Percentiles rank a stretch among this genome's conserved stretches.
Evolutionary conservation across 805 yeast species (phyloP).

Genomic region (Yarrowia sp.): DNA sequence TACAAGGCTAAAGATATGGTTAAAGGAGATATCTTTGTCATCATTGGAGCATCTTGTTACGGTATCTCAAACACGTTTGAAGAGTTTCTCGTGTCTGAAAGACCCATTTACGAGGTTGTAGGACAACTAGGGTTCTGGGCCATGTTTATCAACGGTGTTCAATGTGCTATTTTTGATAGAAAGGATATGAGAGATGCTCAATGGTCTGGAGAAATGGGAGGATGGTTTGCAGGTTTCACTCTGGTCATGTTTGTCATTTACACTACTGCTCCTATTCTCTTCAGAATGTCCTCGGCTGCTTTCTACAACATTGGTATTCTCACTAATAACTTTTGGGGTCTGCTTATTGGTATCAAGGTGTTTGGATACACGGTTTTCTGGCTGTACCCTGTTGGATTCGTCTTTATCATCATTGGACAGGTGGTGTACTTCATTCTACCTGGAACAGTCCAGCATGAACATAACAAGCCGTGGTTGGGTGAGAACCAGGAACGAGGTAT

Average conservation of each 20-base stretch:
- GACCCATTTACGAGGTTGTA: constrained; percentile 46
- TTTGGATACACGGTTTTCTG: constrained; percentile 47
- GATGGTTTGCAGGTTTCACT: constrained; percentile 47
- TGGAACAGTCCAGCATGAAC: constrained; percentile 41
- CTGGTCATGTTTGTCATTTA: constrained; percentile 43
- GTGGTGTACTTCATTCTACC: constrained; percentile 43
- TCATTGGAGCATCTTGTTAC: constrained; percentile 47
- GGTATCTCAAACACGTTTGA: constrained; percentile 47
- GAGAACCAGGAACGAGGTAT: constrained; percentile 35
- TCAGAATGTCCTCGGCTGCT: constrained; percentile 49
- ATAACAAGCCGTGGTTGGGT: constrained; percentile 46
- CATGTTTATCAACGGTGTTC: constrained; percentile 45
- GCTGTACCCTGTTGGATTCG: constrained; percentile 50
- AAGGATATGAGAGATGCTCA: constrained; percentile 39
- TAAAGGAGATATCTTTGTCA: constrained; percentile 47
- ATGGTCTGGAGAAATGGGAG: constrained; percentile 44
- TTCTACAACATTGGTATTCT: constrained; percentile 46
- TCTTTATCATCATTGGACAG: constrained; percentile 44
- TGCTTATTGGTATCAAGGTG: constrained; percentile 46
- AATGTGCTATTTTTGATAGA: constrained; percentile 46
- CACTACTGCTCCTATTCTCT: constrained; percentile 44
- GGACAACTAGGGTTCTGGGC: constrained; percentile 48
- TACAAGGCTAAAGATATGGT: constrained; percentile 43
- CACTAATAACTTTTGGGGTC: constrained; percentile 49
- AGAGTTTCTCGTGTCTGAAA: constrained; percentile 46